Base-by-base conservation (phyloP, 805 yeast species). In the Cephaloascus albidus region DNA sequence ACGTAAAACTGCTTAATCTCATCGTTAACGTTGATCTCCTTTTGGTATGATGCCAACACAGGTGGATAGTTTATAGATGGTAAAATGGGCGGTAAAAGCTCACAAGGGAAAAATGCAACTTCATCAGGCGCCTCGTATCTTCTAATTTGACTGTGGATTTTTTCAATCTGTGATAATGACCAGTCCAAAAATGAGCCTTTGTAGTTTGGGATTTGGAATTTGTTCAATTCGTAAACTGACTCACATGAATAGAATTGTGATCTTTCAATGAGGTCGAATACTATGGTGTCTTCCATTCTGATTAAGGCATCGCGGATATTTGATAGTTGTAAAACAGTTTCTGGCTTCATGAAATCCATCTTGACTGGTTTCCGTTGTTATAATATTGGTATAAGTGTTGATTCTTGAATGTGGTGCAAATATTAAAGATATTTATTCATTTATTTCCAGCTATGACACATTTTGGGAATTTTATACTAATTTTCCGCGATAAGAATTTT, bases 81-180 rank as follows among this genome's bases (percentile, higher is more conserved):
- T 36, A 93, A 65, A 38, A 86, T 69, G n/a, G 69, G 70, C 36
- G 78, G 60, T 38, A 83, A 58, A 15, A 70, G 66, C 23, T 75
- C 65, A 23, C 12, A 8, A 3, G 95, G 94, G 65, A 81, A 88
- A 56, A 88, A 93, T 4, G 98, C 89, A 10, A 76, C 69, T 59
- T 93, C 96, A 58, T 93, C 97, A 0, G 97, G 97, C 0, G 96
- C 87, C 54, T 88, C 89, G 56, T 78, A 93, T 50, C 98, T 72
- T 53, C 98, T 75, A 27, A 89, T 70, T 57, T 85, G 93, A 2
- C 95, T 60, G 41, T 67, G 72, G 15, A 72, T 64, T 37, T 63
- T 74, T 59, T 93, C 98, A 45, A 80, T 68, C 52, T 86, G 89
- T 38, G 76, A 52, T 34, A 89, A 65, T 8, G 86, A 65, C 93